These are phyloP conservation scores for Scleroderma bovista DNA, from an alignment of 768 basidiomycete genomes.

Conservation along the genomic window DNA sequence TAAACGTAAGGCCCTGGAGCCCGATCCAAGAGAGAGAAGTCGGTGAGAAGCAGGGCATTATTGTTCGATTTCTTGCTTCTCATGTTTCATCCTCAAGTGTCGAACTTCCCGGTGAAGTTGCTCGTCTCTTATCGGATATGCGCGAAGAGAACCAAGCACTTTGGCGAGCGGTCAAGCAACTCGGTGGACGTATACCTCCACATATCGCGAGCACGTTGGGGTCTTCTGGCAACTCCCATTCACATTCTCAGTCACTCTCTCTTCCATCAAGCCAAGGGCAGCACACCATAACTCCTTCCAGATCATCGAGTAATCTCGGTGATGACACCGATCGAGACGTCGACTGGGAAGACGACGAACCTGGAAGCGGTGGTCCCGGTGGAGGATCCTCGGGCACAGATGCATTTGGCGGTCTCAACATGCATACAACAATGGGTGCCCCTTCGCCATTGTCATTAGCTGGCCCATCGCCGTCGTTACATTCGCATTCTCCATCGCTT, in stretches of 20 bases:
- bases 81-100: conserved; percentile 44
- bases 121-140: conserved; percentile 48
- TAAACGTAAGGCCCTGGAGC: conserved; percentile 80
- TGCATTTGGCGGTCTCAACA: neutral
- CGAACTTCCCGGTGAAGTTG: conserved; percentile 77
- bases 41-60: conserved; percentile 14
- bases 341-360: conserved; percentile 27
- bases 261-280: conserved; percentile 3
- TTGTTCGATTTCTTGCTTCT: neutral
- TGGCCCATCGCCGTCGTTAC: conserved; percentile 4
- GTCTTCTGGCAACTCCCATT: neutral
- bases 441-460: too few relatives aligned
- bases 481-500: neutral
- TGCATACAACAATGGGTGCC: neutral
- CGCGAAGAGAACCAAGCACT: conserved; percentile 67
- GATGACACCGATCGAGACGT: conserved; percentile 22
- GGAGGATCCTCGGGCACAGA: conserved; percentile 3
- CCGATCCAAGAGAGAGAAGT: conserved; percentile 50
- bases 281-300: conserved; percentile 18
- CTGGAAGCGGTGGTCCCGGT: conserved; percentile 7
- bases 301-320: conserved; percentile 24
- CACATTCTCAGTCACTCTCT: conserved; percentile 8
- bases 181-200: conserved; percentile 20
- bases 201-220: conserved; percentile 6
- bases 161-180: conserved; percentile 31